These are phyloP conservation scores for Sordariomycetes sp. DNA, from an alignment of 2,329 filamentous ascomycete species.

Conservation along the genomic window DNA sequence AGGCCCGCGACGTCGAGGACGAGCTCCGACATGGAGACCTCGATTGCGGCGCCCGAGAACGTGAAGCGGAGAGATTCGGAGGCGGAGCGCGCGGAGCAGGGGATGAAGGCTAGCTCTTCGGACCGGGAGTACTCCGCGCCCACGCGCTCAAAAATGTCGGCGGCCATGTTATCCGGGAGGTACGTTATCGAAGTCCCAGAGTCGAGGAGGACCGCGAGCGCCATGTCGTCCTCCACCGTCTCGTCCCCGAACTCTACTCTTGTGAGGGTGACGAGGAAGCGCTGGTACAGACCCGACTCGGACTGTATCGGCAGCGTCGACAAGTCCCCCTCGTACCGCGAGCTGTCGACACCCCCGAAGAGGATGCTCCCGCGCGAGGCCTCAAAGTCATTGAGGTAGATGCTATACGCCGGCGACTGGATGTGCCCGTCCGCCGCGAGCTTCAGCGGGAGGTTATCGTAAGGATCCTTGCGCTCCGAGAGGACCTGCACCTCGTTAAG, in stretches of 20 bases:
- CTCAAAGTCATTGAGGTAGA: conserved; percentile 64
- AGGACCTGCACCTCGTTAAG: conserved; percentile 65
- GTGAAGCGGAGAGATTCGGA: conserved; percentile 25
- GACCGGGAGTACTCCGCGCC: conserved; percentile 45
- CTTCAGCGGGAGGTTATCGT: conserved; percentile 56
- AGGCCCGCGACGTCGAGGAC: conserved; percentile 37
- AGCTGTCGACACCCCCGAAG: conserved; percentile 62
- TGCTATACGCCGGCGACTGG: conserved; percentile 53
- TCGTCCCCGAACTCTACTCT: conserved; percentile 30
- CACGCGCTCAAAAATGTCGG: conserved; percentile 42
- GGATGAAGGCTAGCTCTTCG: conserved; percentile 45
- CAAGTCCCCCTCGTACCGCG: conserved; percentile 48
- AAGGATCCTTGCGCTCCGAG: conserved; percentile 36
- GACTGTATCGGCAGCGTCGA: conserved; percentile 54
- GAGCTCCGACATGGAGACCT: conserved; percentile 44
- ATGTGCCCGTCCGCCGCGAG: conserved; percentile 49
- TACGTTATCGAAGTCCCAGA: conserved; percentile 56
- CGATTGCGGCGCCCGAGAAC: conserved; percentile 39
- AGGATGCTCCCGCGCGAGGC: conserved; percentile 53
- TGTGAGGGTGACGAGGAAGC: conserved; percentile 60
- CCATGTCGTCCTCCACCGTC: conserved; percentile 30
- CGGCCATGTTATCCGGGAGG: conserved; percentile 42
- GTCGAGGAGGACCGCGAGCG: conserved; percentile 55
- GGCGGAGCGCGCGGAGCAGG: conserved; percentile 35
- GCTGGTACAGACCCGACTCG: conserved; percentile 33